Base-by-base conservation (phyloP, 169 alveolate genomes). In the Miamiensis avidus region DNA sequence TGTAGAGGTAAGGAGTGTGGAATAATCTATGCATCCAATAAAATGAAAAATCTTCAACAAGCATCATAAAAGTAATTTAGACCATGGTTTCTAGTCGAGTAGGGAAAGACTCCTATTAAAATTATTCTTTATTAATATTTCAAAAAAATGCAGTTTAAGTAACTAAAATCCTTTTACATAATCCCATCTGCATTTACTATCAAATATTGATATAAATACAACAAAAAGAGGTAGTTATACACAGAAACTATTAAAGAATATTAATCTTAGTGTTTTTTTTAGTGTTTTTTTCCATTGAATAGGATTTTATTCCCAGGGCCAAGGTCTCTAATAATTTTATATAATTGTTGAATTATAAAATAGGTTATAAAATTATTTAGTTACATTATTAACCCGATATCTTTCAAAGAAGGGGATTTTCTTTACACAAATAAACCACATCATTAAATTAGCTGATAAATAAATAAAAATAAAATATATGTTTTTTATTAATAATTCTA, bases 401-500 rank as follows among this genome's bases (percentile, higher is more conserved):
- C 93, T 79, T 79, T 93, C 97, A 82, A 93, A 93, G 83, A 93
- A 93, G 0, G 95, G 95, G 25, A 74, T 72, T 79, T 93, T 89
- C 0, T 79, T 64, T 0, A 81, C 69, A 78, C 91, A 93, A 29
- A 93, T 91, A 34, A 76, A 30, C 74, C 76, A 83, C 94, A 90
- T 90, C 26, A 34, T 74, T 27, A 87, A 83, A 34, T 90, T n/a
- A n/a, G n/a, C n/a, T n/a, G n/a, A n/a, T n/a, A n/a, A n/a, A n/a
- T n/a, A n/a, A n/a, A n/a, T n/a, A n/a, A n/a, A n/a, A n/a, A n/a
- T n/a, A n/a, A n/a, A n/a, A n/a, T n/a, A n/a, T n/a, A n/a, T n/a
- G n/a, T n/a, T n/a, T n/a, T n/a, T n/a, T n/a, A n/a, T n/a, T n/a
- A n/a, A n/a, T n/a, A n/a, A n/a, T n/a, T n/a, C n/a, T n/a, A n/a